Percentiles rank a stretch among this genome's conserved stretches.
Evolutionary conservation across 768 basidiomycete species (phyloP).

Genomic region (Rhodotorula diobovata): DNA sequence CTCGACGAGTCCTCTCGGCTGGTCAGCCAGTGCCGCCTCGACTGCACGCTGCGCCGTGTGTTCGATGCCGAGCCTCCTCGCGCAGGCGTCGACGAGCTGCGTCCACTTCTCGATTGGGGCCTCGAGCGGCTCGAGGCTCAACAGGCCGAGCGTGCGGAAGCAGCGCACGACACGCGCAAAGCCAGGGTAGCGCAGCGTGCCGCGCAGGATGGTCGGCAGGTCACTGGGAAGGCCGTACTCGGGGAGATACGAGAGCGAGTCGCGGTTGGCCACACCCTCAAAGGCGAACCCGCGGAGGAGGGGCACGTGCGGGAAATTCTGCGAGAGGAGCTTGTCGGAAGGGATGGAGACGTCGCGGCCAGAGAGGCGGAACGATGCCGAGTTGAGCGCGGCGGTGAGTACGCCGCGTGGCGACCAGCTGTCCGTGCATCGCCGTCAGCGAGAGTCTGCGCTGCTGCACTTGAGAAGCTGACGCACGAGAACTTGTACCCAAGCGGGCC

Average conservation of each 20-base stretch:
- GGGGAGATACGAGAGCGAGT: slow-evolving; percentile 66
- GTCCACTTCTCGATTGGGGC: slow-evolving; percentile 15
- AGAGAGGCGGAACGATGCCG: slow-evolving; percentile 62
- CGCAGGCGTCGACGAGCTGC: slow-evolving; percentile 29
- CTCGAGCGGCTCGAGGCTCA: slow-evolving; percentile 53
- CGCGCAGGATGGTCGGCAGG: slow-evolving; percentile 68
- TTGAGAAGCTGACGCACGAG: slow-evolving; percentile 4
- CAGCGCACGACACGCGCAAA: slow-evolving; percentile 67
- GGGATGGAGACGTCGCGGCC: slow-evolving; percentile 56
- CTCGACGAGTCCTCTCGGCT: background rate
- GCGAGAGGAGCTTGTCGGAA: slow-evolving; percentile 57
- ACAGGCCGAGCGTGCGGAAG: slow-evolving; percentile 67
- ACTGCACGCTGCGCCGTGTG: background rate
- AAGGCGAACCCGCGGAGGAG: slow-evolving; percentile 60
- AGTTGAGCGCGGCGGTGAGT: slow-evolving; percentile 69
- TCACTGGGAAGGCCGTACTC: slow-evolving; percentile 59
- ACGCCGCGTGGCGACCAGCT: slow-evolving; percentile 87
- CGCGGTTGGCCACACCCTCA: slow-evolving; percentile 81
- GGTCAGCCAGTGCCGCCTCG: background rate
- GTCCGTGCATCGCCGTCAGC: slow-evolving; percentile 52
- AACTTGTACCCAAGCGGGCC: slow-evolving; percentile 41
- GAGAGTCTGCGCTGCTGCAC: background rate
- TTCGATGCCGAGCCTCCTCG: background rate
- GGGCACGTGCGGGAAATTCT: slow-evolving; percentile 64
- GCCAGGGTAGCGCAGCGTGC: slow-evolving; percentile 85